These are phyloP conservation scores for Claviceps purpurea DNA, from an alignment of 2,329 filamentous ascomycete species.

Conservation along the genomic window DNA sequence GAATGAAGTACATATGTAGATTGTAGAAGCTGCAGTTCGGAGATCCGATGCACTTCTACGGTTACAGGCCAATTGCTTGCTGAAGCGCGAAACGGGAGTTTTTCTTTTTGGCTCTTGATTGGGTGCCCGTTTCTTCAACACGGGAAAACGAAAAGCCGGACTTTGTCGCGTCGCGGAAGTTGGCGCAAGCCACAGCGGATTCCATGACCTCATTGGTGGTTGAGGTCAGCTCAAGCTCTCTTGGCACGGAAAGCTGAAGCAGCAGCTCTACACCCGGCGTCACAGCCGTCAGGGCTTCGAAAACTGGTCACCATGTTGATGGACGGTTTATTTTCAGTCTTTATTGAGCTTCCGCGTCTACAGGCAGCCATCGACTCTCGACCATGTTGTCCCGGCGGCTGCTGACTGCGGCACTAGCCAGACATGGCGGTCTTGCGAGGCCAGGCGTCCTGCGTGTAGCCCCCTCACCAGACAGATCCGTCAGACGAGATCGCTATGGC, in stretches of 20 bases:
- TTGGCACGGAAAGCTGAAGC: neutral
- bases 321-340: neutral
- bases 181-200: neutral
- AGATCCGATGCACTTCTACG: too few species aligned
- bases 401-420: conserved; percentile 11
- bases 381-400: conserved; percentile 18
- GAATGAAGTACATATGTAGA: too few species aligned
- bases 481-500: neutral
- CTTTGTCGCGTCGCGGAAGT: neutral
- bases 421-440: conserved; percentile 3
- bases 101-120: neutral
- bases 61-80: too few species aligned
- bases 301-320: neutral
- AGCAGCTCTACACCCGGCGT: neutral
- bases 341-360: neutral
- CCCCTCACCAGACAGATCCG: neutral
- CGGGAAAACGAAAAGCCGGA: conserved; percentile 1
- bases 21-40: too few species aligned
- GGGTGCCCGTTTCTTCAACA: neutral
- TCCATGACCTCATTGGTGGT: conserved; percentile 10
- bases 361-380: neutral
- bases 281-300: neutral
- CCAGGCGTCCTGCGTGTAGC: neutral
- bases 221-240: neutral
- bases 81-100: neutral